Percentiles rank a stretch among this genome's conserved stretches.
phyloP scores from a whole-genome alignment of 2,329 filamentous ascomycete genomes.

The Fusarium zealandicum region DNA sequence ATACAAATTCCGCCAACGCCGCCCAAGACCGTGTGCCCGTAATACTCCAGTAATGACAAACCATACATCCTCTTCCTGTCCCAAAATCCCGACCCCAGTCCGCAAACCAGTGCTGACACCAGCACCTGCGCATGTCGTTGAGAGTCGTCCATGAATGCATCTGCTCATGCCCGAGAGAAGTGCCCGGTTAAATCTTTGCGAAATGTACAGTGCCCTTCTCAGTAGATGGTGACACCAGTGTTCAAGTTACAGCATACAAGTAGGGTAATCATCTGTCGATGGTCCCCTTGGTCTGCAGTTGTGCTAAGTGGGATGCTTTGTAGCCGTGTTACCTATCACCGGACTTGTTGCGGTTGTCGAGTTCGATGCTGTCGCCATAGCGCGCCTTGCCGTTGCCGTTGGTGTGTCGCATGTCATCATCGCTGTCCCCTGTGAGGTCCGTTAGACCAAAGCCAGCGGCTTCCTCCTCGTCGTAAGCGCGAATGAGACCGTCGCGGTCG shows the following conservation, averaged over 20 bases:
- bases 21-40: slow-evolving; percentile 39
- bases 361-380: slow-evolving; percentile 55
- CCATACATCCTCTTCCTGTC: slow-evolving; percentile 33
- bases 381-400: slow-evolving; percentile 53
- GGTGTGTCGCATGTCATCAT: slow-evolving; percentile 61
- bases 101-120: slow-evolving; percentile 34
- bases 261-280: neutral
- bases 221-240: slow-evolving; percentile 28
- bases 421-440: slow-evolving; percentile 80
- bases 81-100: slow-evolving; percentile 22
- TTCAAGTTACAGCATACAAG: slow-evolving; percentile 3
- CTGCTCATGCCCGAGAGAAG: slow-evolving; percentile 30
- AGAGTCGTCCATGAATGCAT: slow-evolving; percentile 35
- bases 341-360: slow-evolving; percentile 58
- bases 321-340: slow-evolving; percentile 43
- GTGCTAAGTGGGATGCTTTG: slow-evolving; percentile 28
- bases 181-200: slow-evolving; percentile 34
- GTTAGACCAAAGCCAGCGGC: slow-evolving; percentile 75
- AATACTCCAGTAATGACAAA: slow-evolving; percentile 40
- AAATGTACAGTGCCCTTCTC: slow-evolving; percentile 41
- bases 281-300: slow-evolving; percentile 17
- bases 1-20: slow-evolving; percentile 43
- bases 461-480: slow-evolving; percentile 87
- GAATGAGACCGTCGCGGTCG: slow-evolving; percentile 84
- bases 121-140: slow-evolving; percentile 32